Evolutionary conservation across 352 stramenopile species (phyloP).

Genomic region (Globisporangium nodosum): DNA sequence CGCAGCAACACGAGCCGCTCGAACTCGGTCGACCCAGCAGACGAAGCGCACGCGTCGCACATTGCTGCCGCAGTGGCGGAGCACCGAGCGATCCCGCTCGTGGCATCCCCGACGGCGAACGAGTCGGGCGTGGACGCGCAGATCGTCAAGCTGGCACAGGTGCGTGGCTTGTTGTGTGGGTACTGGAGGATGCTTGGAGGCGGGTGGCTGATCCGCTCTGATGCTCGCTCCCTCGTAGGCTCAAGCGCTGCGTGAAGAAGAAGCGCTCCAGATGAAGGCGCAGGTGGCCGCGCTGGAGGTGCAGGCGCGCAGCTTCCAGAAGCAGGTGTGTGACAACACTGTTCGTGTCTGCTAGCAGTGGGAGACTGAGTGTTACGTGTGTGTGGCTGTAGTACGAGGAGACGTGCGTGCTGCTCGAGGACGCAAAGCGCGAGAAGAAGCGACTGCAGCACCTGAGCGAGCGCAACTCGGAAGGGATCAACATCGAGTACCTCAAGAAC

Average conservation of each 20-base stretch:
- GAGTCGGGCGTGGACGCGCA: conserved; percentile 15
- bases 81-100: conserved; percentile 36
- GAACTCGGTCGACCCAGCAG: conserved; percentile 15
- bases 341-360: not conserved
- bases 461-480: conserved; percentile 35
- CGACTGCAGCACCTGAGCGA: conserved; percentile 42
- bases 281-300: conserved; percentile 40
- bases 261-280: conserved; percentile 36
- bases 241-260: conserved; percentile 11
- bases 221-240: not conserved
- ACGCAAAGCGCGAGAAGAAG: conserved; percentile 52
- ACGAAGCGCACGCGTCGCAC: conserved; percentile 27
- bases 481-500: conserved; percentile 84
- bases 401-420: conserved; percentile 35
- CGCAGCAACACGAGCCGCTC: conserved; percentile 32
- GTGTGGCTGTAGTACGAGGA: conserved; percentile 41
- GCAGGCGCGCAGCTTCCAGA: conserved; percentile 36
- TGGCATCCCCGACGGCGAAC: conserved; percentile 14
- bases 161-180: conserved; percentile 7
- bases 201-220: not conserved
- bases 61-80: conserved; percentile 38
- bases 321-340: conserved; percentile 19
- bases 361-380: not conserved
- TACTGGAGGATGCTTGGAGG: not conserved
- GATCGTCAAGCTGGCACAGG: conserved; percentile 21